phyloP scores from a whole-genome alignment of 1,284 basidiomycete species.

The Ceratobasidium sp. region DNA sequence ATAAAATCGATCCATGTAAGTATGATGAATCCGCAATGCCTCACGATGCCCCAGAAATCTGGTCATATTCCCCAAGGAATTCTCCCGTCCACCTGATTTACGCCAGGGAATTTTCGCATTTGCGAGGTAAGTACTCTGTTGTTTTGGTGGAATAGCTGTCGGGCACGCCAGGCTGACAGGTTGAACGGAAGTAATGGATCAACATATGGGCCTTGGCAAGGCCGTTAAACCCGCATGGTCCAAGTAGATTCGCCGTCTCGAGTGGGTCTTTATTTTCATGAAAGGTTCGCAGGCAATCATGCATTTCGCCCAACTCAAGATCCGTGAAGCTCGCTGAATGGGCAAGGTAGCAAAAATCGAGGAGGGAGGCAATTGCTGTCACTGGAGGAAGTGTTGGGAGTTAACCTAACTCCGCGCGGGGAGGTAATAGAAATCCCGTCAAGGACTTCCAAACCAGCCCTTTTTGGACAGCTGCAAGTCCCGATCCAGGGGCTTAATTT shows the following conservation, averaged over 20 bases:
- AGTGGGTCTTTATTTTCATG: no score
- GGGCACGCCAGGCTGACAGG: neutral
- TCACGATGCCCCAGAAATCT: neutral
- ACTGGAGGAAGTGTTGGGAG: no score
- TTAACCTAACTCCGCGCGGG: no score
- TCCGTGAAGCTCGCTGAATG: neutral
- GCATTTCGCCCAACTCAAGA: neutral
- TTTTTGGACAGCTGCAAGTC: no score
- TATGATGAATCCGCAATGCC: neutral
- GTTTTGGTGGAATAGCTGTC: constrained; percentile 30
- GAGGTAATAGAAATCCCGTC: no score
- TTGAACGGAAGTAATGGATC: constrained; percentile 10
- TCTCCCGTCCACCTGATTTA: neutral
- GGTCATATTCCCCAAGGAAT: neutral
- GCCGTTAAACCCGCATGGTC: neutral
- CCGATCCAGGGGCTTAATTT: no score
- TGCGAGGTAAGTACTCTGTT: constrained; percentile 27
- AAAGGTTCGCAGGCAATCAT: no score
- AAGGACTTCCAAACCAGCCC: no score
- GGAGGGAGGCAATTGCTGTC: no score
- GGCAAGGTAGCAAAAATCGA: constrained; percentile 1
- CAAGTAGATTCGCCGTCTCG: no score
- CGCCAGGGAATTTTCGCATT: neutral
- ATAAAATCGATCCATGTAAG: neutral
- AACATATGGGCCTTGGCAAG: constrained; percentile 27